Evolutionary conservation across 495 filamentous ascomycete species (phyloP), one percentile per base, ranked within the genome.

Genomic region (Penicillium diatomitis): DNA sequence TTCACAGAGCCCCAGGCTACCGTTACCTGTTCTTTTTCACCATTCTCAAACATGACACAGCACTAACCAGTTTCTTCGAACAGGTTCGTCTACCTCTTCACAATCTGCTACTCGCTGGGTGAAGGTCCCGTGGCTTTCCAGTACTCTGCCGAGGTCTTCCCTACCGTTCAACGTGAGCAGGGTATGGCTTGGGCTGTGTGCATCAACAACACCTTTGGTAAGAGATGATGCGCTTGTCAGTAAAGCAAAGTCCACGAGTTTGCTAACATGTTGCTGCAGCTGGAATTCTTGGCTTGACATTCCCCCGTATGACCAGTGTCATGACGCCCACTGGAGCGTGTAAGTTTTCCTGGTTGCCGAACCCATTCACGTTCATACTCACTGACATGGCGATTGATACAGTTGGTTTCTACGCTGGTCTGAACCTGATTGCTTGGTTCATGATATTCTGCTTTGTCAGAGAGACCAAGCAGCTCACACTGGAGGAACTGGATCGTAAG

Each of bases 111-210:
- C 55, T 71, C 65, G 0, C 62, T 71, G 4, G 75, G 75, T 2
- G 65, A 70, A 52, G 75, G 75, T 4, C 74, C 73, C 3, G 72
- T 79, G 4, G 68, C 75, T 9, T 76, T 73, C 55, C 63, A 70
- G 39, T 79, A 79, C 60, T 73, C 68, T 2, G 70, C 75, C 42
- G 75, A 79, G 51, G 69, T 73, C 6, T 79, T 76, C 58, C 72
- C 72, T 5, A 63, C 68, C 31, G 65, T 72, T 56, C 62, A 74
- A 61, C 58, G 70, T 52, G 62, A 79, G 64, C 61, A 66, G 43
- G 65, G 70, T 32, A 69, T 68, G 59, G 70, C 69, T 38, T 72
- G 68, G 61, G 68, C 69, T 5, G 68, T 73, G 12, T 69, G 63
- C 51, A 68, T 72, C 54, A 74, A 74, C 50, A 74, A 74, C 52